Base-by-base conservation (phyloP, 2,329 filamentous ascomycete genomes). In the Stylonectria norvegica region DNA sequence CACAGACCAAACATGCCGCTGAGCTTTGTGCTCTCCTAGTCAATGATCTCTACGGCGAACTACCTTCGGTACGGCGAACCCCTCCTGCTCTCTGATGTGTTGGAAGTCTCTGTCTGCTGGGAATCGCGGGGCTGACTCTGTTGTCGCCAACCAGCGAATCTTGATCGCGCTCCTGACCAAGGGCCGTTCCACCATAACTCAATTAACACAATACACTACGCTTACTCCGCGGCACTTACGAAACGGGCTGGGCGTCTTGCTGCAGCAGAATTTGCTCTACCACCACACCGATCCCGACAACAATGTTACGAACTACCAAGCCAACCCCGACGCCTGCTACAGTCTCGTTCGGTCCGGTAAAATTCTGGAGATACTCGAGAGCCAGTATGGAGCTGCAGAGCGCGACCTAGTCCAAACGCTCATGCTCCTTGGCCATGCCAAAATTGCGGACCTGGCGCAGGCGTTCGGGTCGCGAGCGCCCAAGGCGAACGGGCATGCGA, bases 21-120 rank as follows among this genome's bases (percentile, higher is more conserved):
- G 88, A 96, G 78, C 86, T 97, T 61, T 95, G 89, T 73, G 79
- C 84, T 71, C 81, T 95, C 62, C 78, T 96, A 49, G 84, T 97
- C 49, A 83, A 89, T 61, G 89, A 96, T 63, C 76, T 87, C 44
- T 91, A 93, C 65, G 93, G 93, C 61, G 87, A 95, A 69, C 81
- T 97, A 43, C 89, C 89, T 48, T 88, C 89, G 62, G 91, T 96
- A 85, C 59, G 85, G n/a, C n/a, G n/a, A 71, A 20, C 38, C 20
- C 25, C 34, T 42, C 27, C 37, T 43, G 47, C 53, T 49, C 25
- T 55, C 40, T 35, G 20, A 33, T 22, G 32, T 36, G 23, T 29
- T 14, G 40, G 17, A 36, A 25, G 31, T 33, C 42, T 39, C 34
- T 37, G 33, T 18, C 35, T 47, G 23, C 40, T 29, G 42, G 38